A percentile compares a stretch with the other conserved stretches of the same genome.
phyloP scores from a whole-genome alignment of 2,329 filamentous ascomycete species.

The Allantophomopsis lycopodina region DNA sequence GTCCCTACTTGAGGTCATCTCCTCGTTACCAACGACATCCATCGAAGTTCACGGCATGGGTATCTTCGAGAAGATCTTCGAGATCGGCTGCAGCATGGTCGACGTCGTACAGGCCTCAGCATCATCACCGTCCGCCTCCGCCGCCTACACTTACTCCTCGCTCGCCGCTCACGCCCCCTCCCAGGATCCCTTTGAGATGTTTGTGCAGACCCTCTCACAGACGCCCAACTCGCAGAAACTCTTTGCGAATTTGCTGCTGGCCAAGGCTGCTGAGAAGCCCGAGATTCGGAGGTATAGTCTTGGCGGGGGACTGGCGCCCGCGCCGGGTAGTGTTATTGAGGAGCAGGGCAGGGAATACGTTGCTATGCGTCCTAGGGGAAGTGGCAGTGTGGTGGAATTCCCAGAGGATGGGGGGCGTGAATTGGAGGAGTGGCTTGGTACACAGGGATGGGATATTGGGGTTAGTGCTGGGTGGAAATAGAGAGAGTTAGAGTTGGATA shows the following conservation, averaged over 20 bases:
- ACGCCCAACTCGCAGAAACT: slow-evolving; percentile 28
- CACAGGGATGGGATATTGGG: no score
- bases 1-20: slow-evolving; percentile 33
- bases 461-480: no score
- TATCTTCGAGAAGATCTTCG: slow-evolving; percentile 35
- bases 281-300: slow-evolving; percentile 8
- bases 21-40: slow-evolving; percentile 24
- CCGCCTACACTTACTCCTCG: slow-evolving; percentile 5
- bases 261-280: slow-evolving; percentile 25
- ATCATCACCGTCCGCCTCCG: slow-evolving; percentile 15
- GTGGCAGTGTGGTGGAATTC: not conserved
- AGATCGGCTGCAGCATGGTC: slow-evolving; percentile 28
- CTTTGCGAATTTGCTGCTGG: slow-evolving; percentile 27
- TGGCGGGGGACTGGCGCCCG: not conserved
- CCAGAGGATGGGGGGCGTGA: not conserved
- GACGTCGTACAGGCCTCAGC: slow-evolving; percentile 25
- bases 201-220: slow-evolving; percentile 27
- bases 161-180: slow-evolving; percentile 14
- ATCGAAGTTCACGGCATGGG: slow-evolving; percentile 34
- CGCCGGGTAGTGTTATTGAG: not conserved
- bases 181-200: slow-evolving; percentile 28
- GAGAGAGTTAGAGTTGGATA: no score
- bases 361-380: not conserved
- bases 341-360: not conserved
- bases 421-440: no score